Conservation (phyloP, 2,329 filamentous ascomycete genomes). For the Hypoxylon sp. region DNA sequence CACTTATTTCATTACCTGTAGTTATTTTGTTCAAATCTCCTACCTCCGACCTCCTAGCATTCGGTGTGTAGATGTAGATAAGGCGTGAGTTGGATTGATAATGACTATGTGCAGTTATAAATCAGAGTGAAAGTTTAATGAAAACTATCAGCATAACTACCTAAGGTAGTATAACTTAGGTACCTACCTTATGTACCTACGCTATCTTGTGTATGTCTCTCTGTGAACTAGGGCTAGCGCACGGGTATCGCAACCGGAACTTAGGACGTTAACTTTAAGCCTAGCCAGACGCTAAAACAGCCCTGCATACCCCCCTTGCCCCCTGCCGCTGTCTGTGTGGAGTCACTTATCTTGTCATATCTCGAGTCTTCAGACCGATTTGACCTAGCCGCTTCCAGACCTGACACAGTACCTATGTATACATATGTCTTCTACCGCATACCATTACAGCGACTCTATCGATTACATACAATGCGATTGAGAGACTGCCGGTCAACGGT, state of each 20-base stretch:
- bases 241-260: conserved; percentile 3
- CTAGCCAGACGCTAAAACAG: conserved; percentile 18
- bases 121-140: conserved; percentile 3
- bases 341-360: conserved; percentile 10
- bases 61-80: not conserved
- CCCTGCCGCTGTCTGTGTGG: conserved; percentile 16
- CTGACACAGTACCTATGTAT: not conserved
- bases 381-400: not conserved
- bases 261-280: conserved; percentile 8
- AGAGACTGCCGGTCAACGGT: not conserved
- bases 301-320: conserved; percentile 23
- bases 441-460: not conserved
- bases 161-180: not conserved
- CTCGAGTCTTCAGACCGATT: not conserved
- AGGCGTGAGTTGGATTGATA: not conserved
- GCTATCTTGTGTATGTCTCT: too few species aligned
- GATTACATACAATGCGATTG: not conserved
- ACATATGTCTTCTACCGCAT: not conserved
- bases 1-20: conserved; percentile 3
- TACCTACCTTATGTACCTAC: too few species aligned
- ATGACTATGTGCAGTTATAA: conserved; percentile 24
- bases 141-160: not conserved
- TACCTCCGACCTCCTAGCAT: too few species aligned
- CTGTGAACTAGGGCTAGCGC: conserved; percentile 3
- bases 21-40: not conserved